A percentile compares a stretch with the other conserved stretches of the same genome.
Evolutionary conservation across 495 filamentous ascomycete species (phyloP).

Genomic region (Cryomyces minteri): DNA sequence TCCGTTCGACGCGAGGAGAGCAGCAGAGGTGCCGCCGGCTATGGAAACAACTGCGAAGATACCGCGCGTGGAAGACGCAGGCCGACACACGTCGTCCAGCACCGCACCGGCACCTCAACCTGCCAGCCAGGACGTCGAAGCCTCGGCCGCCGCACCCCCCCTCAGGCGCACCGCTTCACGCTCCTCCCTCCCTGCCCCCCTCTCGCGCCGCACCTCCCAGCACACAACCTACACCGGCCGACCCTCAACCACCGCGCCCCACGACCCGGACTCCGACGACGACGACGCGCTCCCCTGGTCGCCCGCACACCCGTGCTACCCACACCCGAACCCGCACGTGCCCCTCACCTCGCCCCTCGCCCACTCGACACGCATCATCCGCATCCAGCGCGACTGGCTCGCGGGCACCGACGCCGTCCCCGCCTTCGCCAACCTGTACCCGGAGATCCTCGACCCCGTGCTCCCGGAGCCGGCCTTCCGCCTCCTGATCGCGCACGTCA

Average conservation of each 20-base stretch:
- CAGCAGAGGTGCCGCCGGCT: constrained; percentile 3
- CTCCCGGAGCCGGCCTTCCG: constrained; percentile 70
- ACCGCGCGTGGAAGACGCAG: constrained; percentile 3
- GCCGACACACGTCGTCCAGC: background rate
- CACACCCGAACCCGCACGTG: constrained; percentile 85
- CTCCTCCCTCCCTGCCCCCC: background rate
- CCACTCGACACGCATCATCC: constrained; percentile 68
- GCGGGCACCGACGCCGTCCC: constrained; percentile 78
- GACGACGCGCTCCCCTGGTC: constrained; percentile 51
- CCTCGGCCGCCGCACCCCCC: background rate
- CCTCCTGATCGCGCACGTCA: constrained; percentile 56
- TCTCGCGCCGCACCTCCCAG: background rate
- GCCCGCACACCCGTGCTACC: constrained; percentile 76
- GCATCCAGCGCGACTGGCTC: constrained; percentile 83
- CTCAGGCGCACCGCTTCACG: background rate
- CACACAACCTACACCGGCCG: background rate
- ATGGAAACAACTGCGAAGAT: constrained; percentile 1
- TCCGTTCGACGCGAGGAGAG: no score
- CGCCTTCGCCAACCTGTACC: constrained; percentile 83
- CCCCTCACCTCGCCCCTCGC: constrained; percentile 57
- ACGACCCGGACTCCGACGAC: constrained; percentile 13
- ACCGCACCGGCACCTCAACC: background rate
- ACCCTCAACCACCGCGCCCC: background rate
- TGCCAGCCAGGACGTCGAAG: background rate
- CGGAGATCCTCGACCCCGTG: constrained; percentile 79